Evolutionary conservation across 345 rosid genomes (phyloP), one percentile per base, ranked within the genome.

Genomic region (Salix exigua): DNA sequence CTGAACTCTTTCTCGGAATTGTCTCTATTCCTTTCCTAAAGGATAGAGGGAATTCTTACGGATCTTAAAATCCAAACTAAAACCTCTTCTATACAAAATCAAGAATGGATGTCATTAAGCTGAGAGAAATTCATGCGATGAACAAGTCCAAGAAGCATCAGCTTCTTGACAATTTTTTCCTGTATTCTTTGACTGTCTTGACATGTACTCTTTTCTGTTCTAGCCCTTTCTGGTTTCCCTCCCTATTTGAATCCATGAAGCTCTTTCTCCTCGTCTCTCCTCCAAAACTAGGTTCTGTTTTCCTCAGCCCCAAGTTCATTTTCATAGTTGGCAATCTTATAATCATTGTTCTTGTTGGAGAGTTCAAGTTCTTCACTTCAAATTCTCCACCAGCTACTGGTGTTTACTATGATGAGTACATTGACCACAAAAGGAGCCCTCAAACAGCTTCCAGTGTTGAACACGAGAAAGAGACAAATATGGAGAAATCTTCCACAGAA

Each of bases 241-340:
- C 50, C 63, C 23, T 83, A 23, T 51, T 71, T 23, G 61, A 83
- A 51, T 83, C 80, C 9, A 19, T 73, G 42, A 81, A 78, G 25
- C 70, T 50, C 9, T 75, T 86, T 65, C 42, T 85, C 72, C 67
- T 75, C 53, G 64, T 38, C 62, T 81, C 51, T 44, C 74, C 87
- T 58, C 83, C 89, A 42, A 82, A 81, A 74, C 3, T 82, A 16
- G 31, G 75, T 17, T 75, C 74, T 31, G 42, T 75, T 55, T 63
- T 86, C 5, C 51, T 81, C 69, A 79, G 73, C 75, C 75, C 86
- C 68, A 89, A 83, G 68, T 70, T 80, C 35, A 71, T 88, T 76
- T 91, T 91, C 84, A 5, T 89, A 53, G 55, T 88, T 40, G 88
- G 90, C 69, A 91, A 88, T 83, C 80, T 89, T 25, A 91, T 91